A percentile compares a stretch with the other conserved stretches of the same genome.
phyloP scores from a whole-genome alignment of 768 basidiomycete species.

The Xerocomus brunneocitrinus region DNA sequence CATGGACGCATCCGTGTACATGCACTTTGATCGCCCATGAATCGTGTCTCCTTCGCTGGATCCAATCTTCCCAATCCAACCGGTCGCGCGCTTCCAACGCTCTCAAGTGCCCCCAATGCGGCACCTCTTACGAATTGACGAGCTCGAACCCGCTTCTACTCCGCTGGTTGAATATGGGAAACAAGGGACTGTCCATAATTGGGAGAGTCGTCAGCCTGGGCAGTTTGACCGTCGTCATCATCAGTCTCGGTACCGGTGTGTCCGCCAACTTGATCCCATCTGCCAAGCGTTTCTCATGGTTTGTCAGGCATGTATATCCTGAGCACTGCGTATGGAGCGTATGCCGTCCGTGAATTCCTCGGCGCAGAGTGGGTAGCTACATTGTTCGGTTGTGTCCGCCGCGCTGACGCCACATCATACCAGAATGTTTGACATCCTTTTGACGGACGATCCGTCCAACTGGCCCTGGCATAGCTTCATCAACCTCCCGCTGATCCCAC shows the following conservation, averaged over 20 bases:
- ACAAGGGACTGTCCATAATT: slow-evolving; percentile 44
- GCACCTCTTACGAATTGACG: slow-evolving; percentile 59
- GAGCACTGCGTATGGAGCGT: slow-evolving; percentile 65
- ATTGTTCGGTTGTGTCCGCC: background rate
- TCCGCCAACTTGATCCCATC: slow-evolving; percentile 6
- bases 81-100: slow-evolving; percentile 53
- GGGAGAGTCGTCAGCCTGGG: slow-evolving; percentile 52
- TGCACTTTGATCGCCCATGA: slow-evolving; percentile 82
- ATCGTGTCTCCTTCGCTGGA: slow-evolving; percentile 75
- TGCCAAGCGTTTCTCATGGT: background rate
- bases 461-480: slow-evolving; percentile 77
- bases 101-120: slow-evolving; percentile 78
- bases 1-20: slow-evolving; percentile 77
- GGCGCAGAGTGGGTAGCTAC: slow-evolving; percentile 52
- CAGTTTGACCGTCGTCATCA: slow-evolving; percentile 45
- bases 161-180: slow-evolving; percentile 45
- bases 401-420: background rate
- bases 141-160: slow-evolving; percentile 57
- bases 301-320: slow-evolving; percentile 42
- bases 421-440: slow-evolving; percentile 59
- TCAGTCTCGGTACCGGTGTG: slow-evolving; percentile 61
- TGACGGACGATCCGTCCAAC: slow-evolving; percentile 63
- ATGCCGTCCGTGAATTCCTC: slow-evolving; percentile 64
- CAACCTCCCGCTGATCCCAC: slow-evolving; percentile 68
- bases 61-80: slow-evolving; percentile 61